These are phyloP conservation scores for Flaveria linearis DNA, from an alignment of 129 eudicot species.

Conservation along the genomic window DNA sequence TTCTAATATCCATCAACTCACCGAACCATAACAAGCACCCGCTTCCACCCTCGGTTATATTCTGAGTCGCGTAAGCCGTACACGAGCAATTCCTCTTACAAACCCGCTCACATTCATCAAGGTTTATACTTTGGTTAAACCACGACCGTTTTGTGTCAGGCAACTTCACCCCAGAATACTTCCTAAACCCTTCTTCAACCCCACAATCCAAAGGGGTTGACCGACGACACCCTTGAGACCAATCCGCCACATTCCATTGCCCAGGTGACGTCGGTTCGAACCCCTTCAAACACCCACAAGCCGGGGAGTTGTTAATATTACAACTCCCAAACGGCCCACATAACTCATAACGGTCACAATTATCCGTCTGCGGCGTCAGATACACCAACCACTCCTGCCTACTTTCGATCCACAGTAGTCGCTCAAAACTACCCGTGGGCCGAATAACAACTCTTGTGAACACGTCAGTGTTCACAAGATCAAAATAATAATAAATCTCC, in stretches of 20 bases:
- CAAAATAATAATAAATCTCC: constrained; percentile 39
- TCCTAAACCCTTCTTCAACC: constrained; percentile 37
- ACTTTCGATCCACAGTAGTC: constrained; percentile 34
- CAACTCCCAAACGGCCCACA: constrained; percentile 43
- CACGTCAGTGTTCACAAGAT: constrained; percentile 29
- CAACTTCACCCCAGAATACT: constrained; percentile 36
- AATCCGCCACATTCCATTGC: constrained; percentile 44
- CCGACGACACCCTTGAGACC: constrained; percentile 46
- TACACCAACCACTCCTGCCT: constrained; percentile 37
- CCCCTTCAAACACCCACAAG: constrained; percentile 43
- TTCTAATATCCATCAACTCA: constrained; percentile 34
- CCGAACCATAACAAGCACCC: constrained; percentile 54
- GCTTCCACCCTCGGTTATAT: constrained; percentile 37
- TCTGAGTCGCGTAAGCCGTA: constrained; percentile 41
- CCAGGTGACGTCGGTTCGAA: constrained; percentile 31
- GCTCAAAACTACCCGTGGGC: constrained; percentile 30
- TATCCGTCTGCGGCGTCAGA: constrained; percentile 35
- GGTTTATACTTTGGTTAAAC: constrained; percentile 36
- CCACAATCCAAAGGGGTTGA: constrained; percentile 35
- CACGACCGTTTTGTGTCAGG: constrained; percentile 46
- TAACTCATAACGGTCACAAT: constrained; percentile 39
- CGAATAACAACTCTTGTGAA: constrained; percentile 37
- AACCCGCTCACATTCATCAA: constrained; percentile 36
- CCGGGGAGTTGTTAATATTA: constrained; percentile 39
- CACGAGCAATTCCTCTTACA: constrained; percentile 50